Percentiles rank a stretch among this genome's conserved stretches.
Conservation (phyloP, 2,329 filamentous ascomycete species). For the Xylariaceae sp. region DNA sequence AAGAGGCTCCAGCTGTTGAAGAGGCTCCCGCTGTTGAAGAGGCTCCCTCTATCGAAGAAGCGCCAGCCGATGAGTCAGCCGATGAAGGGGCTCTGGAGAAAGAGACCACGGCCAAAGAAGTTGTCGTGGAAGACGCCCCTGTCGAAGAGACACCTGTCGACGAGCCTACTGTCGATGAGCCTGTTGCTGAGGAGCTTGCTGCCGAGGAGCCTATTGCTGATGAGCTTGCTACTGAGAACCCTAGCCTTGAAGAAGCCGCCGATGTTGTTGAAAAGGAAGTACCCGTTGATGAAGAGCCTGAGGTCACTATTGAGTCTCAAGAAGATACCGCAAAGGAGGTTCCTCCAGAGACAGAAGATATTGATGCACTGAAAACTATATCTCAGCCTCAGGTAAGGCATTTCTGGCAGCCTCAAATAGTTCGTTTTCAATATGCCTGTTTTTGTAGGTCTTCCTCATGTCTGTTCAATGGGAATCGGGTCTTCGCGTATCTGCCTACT, state of each 20-base stretch:
- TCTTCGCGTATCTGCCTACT: constrained; percentile 15
- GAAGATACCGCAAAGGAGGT: constrained; percentile 13
- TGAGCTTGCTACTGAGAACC: neutral
- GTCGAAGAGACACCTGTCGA: constrained; percentile 1
- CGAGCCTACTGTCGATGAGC: constrained; percentile 6
- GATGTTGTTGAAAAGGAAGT: constrained; percentile 16
- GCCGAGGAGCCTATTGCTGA: neutral
- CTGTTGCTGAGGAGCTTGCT: neutral
- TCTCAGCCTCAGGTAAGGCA: constrained; percentile 31
- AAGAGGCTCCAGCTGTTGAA: constrained; percentile 4
- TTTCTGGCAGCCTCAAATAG: constrained; percentile 32
- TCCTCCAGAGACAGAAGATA: constrained; percentile 18
- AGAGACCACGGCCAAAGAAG: neutral
- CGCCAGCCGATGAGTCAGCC: constrained; percentile 1
- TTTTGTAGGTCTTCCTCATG: constrained; percentile 33
- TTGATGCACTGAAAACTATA: constrained; percentile 22
- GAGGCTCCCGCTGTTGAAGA: constrained; percentile 2
- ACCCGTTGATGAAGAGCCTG: constrained; percentile 2
- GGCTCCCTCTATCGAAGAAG: neutral
- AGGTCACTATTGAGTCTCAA: constrained; percentile 7
- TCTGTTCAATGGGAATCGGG: constrained; percentile 20
- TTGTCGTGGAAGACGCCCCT: constrained; percentile 3
- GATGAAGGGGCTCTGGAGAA: neutral
- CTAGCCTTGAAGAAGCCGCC: neutral
- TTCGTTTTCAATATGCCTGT: constrained; percentile 30